Evolutionary conservation across 192 early-diverging fungal genomes (phyloP).

Genomic region (Linnemannia schmuckeri): DNA sequence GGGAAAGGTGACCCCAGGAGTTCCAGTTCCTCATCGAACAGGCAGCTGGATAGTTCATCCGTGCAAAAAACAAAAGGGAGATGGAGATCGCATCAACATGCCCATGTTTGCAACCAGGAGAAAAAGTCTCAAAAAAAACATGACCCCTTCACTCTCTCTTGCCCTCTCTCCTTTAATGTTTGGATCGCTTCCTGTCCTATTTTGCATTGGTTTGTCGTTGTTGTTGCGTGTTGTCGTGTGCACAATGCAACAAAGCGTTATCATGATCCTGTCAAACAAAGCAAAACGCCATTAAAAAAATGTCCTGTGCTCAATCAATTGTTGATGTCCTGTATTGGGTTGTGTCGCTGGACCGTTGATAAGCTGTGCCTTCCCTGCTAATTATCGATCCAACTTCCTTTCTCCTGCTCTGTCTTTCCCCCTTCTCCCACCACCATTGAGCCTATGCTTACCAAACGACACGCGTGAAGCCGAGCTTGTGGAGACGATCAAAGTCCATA

Average conservation of each 20-base stretch:
- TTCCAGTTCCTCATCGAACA: constrained; percentile 74
- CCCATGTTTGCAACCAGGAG: not conserved
- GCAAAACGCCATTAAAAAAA: not conserved
- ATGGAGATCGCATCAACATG: not conserved
- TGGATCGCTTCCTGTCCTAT: not conserved
- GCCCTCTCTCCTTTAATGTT: not conserved
- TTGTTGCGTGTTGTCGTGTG: constrained; percentile 16
- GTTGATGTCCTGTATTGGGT: not conserved
- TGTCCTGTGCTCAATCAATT: not conserved
- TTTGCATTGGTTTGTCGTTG: not conserved
- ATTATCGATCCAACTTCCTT: not conserved
- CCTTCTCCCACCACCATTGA: not conserved
- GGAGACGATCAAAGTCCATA: constrained; percentile 76
- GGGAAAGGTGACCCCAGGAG: constrained; percentile 76
- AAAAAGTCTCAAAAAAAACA: not conserved
- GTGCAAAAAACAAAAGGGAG: constrained; percentile 15
- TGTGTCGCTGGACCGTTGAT: not conserved
- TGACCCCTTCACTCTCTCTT: not conserved
- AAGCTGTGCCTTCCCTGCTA: not conserved
- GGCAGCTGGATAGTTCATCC: constrained; percentile 60
- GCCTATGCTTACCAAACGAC: constrained; percentile 70
- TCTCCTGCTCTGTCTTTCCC: not conserved
- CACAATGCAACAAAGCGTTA: constrained; percentile 10
- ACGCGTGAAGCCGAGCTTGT: constrained; percentile 66
- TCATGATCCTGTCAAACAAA: not conserved